Percentiles rank a stretch among this genome's conserved stretches.
Evolutionary conservation across 495 filamentous ascomycete species (phyloP).

Genomic region (Lepraria neglecta): DNA sequence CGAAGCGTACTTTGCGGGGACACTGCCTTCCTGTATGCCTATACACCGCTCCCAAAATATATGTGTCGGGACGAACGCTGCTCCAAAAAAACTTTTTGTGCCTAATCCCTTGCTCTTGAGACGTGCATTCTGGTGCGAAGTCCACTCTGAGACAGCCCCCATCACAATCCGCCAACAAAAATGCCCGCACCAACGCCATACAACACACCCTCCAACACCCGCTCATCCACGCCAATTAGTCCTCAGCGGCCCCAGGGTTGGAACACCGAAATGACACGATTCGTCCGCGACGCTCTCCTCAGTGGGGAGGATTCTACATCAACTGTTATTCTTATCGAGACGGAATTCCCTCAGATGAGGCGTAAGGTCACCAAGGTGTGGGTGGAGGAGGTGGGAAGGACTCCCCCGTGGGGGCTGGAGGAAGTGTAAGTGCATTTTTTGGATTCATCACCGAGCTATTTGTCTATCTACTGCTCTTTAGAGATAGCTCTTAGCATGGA

Average conservation of each 20-base stretch:
- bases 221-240: not conserved
- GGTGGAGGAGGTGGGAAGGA: constrained; percentile 14
- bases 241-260: constrained; percentile 15
- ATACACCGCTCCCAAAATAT: no score
- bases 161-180: not conserved
- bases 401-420: not conserved
- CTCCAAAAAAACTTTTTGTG: no score
- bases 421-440: not conserved
- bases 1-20: no score
- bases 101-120: no score
- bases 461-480: no score
- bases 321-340: constrained; percentile 17
- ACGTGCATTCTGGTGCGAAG: no score
- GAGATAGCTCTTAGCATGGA: no score
- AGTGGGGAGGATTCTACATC: constrained; percentile 13
- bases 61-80: no score
- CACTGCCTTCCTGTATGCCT: no score
- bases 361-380: constrained; percentile 5
- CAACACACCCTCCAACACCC: not conserved
- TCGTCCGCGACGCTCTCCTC: constrained; percentile 9
- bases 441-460: no score
- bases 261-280: constrained; percentile 18
- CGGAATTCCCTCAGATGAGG: constrained; percentile 21
- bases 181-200: constrained; percentile 4
- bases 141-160: no score